These are phyloP conservation scores for Harrya chromipes DNA, from an alignment of 768 basidiomycete genomes.

Conservation along the genomic window DNA sequence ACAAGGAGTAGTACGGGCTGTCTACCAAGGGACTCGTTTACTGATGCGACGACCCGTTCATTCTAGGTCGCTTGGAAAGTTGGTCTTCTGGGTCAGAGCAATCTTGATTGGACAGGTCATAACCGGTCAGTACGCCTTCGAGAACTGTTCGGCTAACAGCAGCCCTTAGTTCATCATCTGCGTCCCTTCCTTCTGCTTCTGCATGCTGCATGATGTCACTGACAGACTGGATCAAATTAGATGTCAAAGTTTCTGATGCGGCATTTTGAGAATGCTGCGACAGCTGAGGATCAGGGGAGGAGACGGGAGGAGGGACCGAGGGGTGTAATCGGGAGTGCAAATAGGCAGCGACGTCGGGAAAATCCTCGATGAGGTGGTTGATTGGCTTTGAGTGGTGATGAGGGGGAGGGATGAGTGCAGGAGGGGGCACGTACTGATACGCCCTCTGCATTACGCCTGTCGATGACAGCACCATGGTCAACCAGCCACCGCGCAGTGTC, in stretches of 20 bases:
- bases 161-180: slow-evolving; percentile 60
- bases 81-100: slow-evolving; percentile 9
- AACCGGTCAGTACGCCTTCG: slow-evolving; percentile 62
- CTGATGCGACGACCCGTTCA: slow-evolving; percentile 16
- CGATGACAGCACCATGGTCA: slow-evolving; percentile 67
- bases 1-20: slow-evolving; percentile 6
- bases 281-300: slow-evolving; percentile 30
- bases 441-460: slow-evolving; percentile 66
- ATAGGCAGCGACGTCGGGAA: slow-evolving; percentile 61
- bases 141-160: slow-evolving; percentile 64
- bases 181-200: slow-evolving; percentile 56
- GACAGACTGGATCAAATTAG: slow-evolving; percentile 60
- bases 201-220: slow-evolving; percentile 64
- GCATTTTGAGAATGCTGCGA: slow-evolving; percentile 69
- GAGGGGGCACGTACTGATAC: slow-evolving; percentile 56
- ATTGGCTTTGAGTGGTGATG: slow-evolving; percentile 43
- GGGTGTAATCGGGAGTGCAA: slow-evolving; percentile 41
- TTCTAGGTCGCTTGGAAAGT: slow-evolving; percentile 24
- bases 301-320: slow-evolving; percentile 6
- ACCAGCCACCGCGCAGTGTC: slow-evolving; percentile 77
- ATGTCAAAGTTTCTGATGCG: slow-evolving; percentile 68
- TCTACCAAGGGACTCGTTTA: not conserved
- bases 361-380: slow-evolving; percentile 68
- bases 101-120: slow-evolving; percentile 40
- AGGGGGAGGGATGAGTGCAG: slow-evolving; percentile 10